These are phyloP conservation scores for Meira miltonrushii DNA, from an alignment of 1,284 basidiomycete genomes.

Conservation along the genomic window DNA sequence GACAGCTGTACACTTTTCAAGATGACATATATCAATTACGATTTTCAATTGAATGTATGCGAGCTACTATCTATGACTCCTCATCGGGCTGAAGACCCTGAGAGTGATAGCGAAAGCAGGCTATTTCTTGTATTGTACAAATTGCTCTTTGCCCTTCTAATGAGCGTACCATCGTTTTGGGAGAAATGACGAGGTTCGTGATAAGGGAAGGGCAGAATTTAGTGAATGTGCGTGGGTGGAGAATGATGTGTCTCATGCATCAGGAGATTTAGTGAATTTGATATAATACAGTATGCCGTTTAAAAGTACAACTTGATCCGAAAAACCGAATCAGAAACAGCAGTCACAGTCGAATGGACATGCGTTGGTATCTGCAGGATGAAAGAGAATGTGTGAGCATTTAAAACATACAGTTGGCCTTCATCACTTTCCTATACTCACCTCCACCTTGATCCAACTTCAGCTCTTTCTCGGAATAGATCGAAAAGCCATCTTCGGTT, in stretches of 20 bases:
- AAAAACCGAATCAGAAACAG: not conserved
- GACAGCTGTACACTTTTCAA: no score
- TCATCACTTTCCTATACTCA: not conserved
- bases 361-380: not conserved
- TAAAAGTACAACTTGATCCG: not conserved
- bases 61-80: conserved; percentile 9
- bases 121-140: not conserved
- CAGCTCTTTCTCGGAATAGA: conserved; percentile 3
- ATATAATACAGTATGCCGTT: not conserved
- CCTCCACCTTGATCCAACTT: not conserved
- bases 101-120: conserved; percentile 10
- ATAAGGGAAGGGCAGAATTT: conserved; percentile 4
- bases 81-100: not conserved
- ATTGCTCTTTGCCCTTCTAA: conserved; percentile 6
- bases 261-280: not conserved
- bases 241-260: not conserved
- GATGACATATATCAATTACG: no score
- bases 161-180: conserved; percentile 5
- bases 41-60: no score
- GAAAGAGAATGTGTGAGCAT: not conserved
- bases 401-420: not conserved
- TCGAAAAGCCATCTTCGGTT: not conserved
- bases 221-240: not conserved
- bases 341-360: conserved; percentile 5
- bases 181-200: conserved; percentile 2